These are phyloP conservation scores for Trebouxia sp. DNA, from an alignment of 139 green algal genomes.

Conservation along the genomic window DNA sequence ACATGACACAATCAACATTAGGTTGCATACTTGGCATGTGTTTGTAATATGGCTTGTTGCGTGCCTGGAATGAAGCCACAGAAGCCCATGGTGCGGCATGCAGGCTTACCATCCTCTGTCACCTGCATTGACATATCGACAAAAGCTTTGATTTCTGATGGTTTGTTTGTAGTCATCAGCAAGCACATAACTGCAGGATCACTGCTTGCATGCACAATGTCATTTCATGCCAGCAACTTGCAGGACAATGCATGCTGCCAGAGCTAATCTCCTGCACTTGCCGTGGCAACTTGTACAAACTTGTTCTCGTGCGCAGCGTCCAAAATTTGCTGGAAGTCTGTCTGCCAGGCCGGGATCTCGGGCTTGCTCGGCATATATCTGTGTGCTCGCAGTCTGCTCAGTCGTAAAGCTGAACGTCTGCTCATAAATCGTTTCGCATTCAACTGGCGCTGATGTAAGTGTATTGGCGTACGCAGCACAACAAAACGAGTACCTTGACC, in stretches of 20 bases:
- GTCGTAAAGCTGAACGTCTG: too few species aligned
- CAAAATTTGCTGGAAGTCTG: background rate
- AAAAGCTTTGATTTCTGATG: too few species aligned
- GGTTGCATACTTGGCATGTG: slow-evolving; percentile 15
- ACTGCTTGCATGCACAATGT: background rate
- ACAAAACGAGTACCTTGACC: too few species aligned
- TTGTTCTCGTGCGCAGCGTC: background rate
- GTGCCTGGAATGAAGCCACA: background rate
- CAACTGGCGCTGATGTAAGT: too few species aligned
- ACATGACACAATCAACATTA: background rate
- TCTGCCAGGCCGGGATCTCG: background rate
- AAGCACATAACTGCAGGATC: too few species aligned
- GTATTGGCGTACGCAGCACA: too few species aligned
- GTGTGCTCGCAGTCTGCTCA: too few species aligned
- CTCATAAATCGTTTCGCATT: too few species aligned
- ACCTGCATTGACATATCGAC: too few species aligned
- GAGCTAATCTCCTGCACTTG: background rate
- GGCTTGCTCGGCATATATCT: too few species aligned
- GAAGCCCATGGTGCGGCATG: slow-evolving; percentile 23
- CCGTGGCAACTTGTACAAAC: slow-evolving; percentile 10
- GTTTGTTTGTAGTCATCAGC: too few species aligned
- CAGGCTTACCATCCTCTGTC: background rate
- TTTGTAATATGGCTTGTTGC: slow-evolving; percentile 13
- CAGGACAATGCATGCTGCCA: background rate
- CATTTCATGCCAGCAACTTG: background rate